Evolutionary conservation across 2,329 filamentous ascomycete genomes (phyloP).

Genomic region (Graphilbum ipis-grandicollis): DNA sequence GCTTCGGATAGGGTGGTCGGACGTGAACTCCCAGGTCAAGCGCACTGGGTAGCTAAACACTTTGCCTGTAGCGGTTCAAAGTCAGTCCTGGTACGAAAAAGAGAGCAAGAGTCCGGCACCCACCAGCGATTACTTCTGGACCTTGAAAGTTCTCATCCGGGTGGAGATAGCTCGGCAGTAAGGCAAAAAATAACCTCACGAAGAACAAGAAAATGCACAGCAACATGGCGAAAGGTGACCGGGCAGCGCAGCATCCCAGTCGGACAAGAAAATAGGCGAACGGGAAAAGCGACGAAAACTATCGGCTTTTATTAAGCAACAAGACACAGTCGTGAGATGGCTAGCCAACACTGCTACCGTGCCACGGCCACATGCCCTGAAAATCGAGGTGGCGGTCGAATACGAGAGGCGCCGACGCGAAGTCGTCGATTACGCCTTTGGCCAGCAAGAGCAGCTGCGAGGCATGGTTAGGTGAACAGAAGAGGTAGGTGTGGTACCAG

Average conservation of each 20-base stretch:
- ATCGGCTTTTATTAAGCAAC: no score
- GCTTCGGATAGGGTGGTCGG: conserved; percentile 75
- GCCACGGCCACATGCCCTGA: no score
- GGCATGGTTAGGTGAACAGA: conserved; percentile 4
- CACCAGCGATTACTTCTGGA: conserved; percentile 92
- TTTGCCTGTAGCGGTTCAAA: conserved; percentile 60
- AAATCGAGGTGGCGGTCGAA: neutral
- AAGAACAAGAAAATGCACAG: conserved; percentile 71
- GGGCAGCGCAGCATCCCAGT: no score
- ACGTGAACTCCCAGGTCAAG: conserved; percentile 92
- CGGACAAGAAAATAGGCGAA: neutral
- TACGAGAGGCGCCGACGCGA: neutral
- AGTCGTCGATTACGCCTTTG: conserved; percentile 3
- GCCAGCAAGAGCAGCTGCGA: conserved; percentile 4
- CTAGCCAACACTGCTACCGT: no score
- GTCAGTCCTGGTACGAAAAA: neutral
- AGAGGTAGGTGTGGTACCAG: neutral
- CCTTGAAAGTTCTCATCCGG: conserved; percentile 99
- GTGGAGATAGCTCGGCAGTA: conserved; percentile 91
- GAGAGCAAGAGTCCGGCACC: conserved; percentile 13
- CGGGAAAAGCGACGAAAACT: neutral
- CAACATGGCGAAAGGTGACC: conserved; percentile 64
- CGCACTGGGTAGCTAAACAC: conserved; percentile 85
- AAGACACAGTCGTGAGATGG: no score
- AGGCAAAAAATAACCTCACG: conserved; percentile 81